Evolutionary conservation across 306 rosid genomes (phyloP), one percentile per base, ranked within the genome.

Genomic region (Carpinus fangiana): DNA sequence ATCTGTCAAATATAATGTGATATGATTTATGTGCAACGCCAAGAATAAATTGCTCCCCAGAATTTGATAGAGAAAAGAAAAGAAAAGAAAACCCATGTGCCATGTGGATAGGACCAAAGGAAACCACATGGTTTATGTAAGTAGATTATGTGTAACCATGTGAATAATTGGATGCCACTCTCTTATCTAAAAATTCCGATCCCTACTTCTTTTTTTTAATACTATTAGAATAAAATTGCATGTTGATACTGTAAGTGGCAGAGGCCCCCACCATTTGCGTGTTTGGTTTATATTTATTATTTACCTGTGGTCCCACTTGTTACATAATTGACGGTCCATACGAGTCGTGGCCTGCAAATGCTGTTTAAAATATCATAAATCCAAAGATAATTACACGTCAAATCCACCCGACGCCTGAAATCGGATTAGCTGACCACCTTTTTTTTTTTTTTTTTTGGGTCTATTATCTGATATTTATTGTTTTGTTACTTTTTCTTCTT

Each of bases 251-350:
- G 73, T 51, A 57, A 62, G 78, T 69, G 70, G 3, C 64, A 67
- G 21, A 81, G 60, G 78, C 31, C 61, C 76, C 86, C 74, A 75
- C 88, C 91, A 86, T 79, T 82, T 87, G 93, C 52, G 14, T 77
- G 56, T 66, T 65, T 75, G 70, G 77, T 50, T 70, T 64, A 74
- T 75, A 60, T 38, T 13, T 47, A 55, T 16, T 48, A 10, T 48
- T 21, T 4, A 43, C 56, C 67, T 67, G 10, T 68, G 68, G 76
- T 7, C 86, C 84, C 73, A 57, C 36, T 74, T 50, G 45, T 14
- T 73, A 51, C 57, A 4, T 3, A 64, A 79, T 13, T 9, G 10
- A 23, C 54, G 28, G 18, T 54, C 45, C 75, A 7, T 23, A 26
- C 41, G 28, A 23, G 8, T 68, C 47, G 2, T 21, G 73, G 73